Evolutionary conservation across 106 monocot genomes (phyloP).

Genomic region (Allium fistulosum): DNA sequence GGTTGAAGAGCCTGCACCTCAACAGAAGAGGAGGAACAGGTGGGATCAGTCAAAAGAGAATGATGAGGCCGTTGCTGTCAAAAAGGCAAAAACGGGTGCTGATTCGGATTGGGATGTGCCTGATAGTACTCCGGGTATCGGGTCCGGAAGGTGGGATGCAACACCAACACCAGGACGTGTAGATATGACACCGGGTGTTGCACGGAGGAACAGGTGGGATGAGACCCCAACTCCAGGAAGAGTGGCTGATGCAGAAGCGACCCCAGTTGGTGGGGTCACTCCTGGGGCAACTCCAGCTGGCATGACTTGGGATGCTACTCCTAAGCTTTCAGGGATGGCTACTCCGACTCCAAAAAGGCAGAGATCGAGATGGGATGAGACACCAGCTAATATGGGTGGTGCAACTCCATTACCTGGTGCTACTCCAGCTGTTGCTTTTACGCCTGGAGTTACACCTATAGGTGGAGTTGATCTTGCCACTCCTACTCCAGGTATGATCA

Average conservation of each 20-base stretch:
- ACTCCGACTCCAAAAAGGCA: constrained; percentile 93
- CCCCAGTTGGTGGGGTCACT: constrained; percentile 68
- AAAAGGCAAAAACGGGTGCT: constrained; percentile 41
- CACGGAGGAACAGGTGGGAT: constrained; percentile 86
- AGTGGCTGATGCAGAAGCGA: constrained; percentile 76
- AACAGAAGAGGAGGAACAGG: constrained; percentile 84
- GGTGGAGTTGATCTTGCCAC: constrained; percentile 84
- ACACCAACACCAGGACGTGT: constrained; percentile 90
- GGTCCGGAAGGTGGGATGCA: constrained; percentile 66
- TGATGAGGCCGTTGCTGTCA: constrained; percentile 21
- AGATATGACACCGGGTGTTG: constrained; percentile 71
- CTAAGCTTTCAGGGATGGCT: constrained; percentile 69
- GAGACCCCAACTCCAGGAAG: constrained; percentile 94
- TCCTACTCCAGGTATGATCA: constrained; percentile 73
- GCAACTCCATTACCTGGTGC: constrained; percentile 57
- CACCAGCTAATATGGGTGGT: constrained; percentile 73
- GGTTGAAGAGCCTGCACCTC: constrained; percentile 11
- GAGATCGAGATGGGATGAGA: constrained; percentile 98
- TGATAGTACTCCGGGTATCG: constrained; percentile 75
- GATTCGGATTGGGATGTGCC: constrained; percentile 85
- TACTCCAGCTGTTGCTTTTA: constrained; percentile 75
- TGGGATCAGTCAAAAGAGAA: constrained; percentile 94
- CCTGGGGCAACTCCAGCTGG: constrained; percentile 91
- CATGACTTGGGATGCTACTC: constrained; percentile 98
- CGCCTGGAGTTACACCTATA: constrained; percentile 81